These are phyloP conservation scores for Leccinum fuscescens DNA, from an alignment of 1,284 basidiomycete genomes.

Conservation along the genomic window DNA sequence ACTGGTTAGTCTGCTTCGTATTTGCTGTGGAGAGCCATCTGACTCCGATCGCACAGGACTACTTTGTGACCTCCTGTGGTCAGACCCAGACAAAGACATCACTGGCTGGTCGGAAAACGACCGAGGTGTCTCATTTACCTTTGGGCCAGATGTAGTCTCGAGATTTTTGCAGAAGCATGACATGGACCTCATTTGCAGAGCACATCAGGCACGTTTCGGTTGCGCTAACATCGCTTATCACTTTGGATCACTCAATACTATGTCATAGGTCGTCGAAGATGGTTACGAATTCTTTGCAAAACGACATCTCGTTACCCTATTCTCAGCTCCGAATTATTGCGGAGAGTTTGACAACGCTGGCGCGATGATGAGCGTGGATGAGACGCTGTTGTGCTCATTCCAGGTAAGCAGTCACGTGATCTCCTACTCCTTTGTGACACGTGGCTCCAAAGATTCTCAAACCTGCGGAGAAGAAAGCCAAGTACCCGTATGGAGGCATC, in stretches of 20 bases:
- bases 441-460: constrained; percentile 77
- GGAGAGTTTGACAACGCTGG: constrained; percentile 99
- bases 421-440: constrained; percentile 2
- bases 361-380: constrained; percentile 99
- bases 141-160: constrained; percentile 96
- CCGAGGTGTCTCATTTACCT: constrained; percentile 97
- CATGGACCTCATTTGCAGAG: constrained; percentile 98
- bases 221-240: constrained; percentile 3
- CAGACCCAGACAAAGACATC: constrained; percentile 99
- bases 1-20: constrained; percentile 63
- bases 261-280: constrained; percentile 87
- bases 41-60: constrained; percentile 54
- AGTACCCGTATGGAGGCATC: constrained; percentile 83
- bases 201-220: constrained; percentile 76
- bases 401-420: constrained; percentile 62
- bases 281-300: constrained; percentile 99
- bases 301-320: constrained; percentile 93
- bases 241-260: not conserved
- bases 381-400: constrained; percentile 97
- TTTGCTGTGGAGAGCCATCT: constrained; percentile 9
- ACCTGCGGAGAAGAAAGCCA: constrained; percentile 98
- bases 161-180: constrained; percentile 99
- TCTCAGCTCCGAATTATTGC: constrained; percentile 98
- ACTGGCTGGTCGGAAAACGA: constrained; percentile 99
- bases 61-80: constrained; percentile 97